Percentiles rank a stretch among this genome's conserved stretches.
Evolutionary conservation across 2,329 filamentous ascomycete genomes (phyloP).

Genomic region (Pseudohalonectria lignicola): DNA sequence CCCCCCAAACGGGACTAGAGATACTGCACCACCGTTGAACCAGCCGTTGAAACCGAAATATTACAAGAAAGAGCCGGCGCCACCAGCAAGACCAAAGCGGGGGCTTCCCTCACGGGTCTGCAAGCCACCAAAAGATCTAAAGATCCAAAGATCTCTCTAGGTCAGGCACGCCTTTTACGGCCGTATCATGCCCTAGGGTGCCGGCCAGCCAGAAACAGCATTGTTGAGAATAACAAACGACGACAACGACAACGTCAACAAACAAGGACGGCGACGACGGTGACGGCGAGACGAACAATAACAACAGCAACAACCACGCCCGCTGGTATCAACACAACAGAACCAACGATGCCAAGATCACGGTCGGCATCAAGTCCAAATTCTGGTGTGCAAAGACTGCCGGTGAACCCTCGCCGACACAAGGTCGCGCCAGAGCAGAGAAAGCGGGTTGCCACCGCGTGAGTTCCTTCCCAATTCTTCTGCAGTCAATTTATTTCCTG

Average conservation of each 20-base stretch:
- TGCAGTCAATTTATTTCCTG: conserved; percentile 1
- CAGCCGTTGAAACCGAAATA: background rate
- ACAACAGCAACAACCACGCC: too few relatives aligned
- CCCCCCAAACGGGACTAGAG: background rate
- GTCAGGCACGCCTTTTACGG: too few relatives aligned
- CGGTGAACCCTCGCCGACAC: conserved; percentile 37
- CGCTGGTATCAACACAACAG: background rate
- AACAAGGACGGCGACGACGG: too few relatives aligned
- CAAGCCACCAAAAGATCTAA: background rate
- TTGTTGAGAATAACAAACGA: background rate
- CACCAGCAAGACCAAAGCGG: background rate
- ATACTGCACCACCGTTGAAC: background rate
- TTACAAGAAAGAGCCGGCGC: too few relatives aligned
- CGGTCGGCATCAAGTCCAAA: conserved; percentile 1
- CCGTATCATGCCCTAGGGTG: too few relatives aligned
- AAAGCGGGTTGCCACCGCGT: conserved; percentile 39
- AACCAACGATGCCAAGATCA: conserved; percentile 4
- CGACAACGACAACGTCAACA: background rate
- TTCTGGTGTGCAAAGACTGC: conserved; percentile 23
- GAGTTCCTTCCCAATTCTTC: conserved; percentile 15
- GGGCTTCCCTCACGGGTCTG: background rate
- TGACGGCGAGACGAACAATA: too few relatives aligned
- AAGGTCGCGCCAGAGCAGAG: conserved; percentile 34
- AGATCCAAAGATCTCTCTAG: too few relatives aligned
- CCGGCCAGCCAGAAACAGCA: background rate